Base-by-base conservation (phyloP, 1,284 basidiomycete species). In the Paramarasmius palmivorus region DNA sequence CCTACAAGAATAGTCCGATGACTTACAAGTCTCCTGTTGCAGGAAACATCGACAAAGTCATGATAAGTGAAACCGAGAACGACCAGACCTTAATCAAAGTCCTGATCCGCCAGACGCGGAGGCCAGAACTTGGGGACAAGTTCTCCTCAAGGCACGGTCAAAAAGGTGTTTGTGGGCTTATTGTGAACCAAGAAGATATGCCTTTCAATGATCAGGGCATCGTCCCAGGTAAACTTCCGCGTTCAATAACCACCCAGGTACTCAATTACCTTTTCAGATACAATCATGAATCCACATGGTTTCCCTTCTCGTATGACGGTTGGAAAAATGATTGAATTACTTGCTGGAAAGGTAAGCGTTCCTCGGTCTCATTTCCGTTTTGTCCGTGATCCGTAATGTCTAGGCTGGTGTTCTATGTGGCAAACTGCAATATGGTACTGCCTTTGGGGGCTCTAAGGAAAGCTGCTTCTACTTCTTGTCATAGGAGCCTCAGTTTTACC, bases 281-380 rank as follows among this genome's bases (percentile, higher is more conserved):
- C 96, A 19, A 98, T 99, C 75, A 99, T 99, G 96, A 99, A 99
- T 70, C 97, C 97, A 2, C 97, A 99, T 73, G 97, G 97, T 65
- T 99, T 99, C 81, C 97, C 97, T 1, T 97, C 94, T 53, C 93
- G 97, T 52, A 99, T 99, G 96, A 98, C 97, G 32, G 97, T 99
- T 37, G 97, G 97, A 44, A 99, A 99, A 76, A 99, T 99, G 97
- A 97, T 99, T 55, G 97, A 99, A 72, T 78, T 98, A 22, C 76
- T 99, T 19, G 91, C 94, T n/a, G 96, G 97, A 51, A 98, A 98
- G 81, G 90, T 89, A 55, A 42, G 50, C 56, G 50, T 41, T 41
- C 49, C 48, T 39, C 3, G 3, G 15, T 29, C 40, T 29, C 39
- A 41, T 17, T 22, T 48, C 49, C 35, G 26, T 36, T 49, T 50